Conservation (phyloP, 169 alveolate species). For the Plasmodium sp. region DNA sequence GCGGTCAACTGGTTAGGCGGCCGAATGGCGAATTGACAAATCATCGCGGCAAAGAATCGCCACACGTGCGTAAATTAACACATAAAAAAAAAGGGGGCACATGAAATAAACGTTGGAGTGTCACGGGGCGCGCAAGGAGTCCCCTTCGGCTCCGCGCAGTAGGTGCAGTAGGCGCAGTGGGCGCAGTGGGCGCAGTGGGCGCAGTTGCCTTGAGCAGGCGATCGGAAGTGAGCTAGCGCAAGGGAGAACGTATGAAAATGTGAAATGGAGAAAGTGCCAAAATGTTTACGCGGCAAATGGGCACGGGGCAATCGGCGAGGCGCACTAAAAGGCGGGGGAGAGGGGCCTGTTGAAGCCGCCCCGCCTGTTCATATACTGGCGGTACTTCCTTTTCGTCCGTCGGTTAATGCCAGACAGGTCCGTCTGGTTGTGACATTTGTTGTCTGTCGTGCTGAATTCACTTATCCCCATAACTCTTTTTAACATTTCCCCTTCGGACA, state of each 20-base stretch:
- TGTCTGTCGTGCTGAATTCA: constrained; percentile 84
- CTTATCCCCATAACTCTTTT: constrained; percentile 87
- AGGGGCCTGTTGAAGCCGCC: constrained; percentile 95
- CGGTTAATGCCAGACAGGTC: constrained; percentile 89
- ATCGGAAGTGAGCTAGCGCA: neutral
- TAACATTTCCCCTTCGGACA: constrained; percentile 82
- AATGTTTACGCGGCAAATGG: neutral
- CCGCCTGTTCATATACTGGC: constrained; percentile 95
- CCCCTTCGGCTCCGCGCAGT: neutral
- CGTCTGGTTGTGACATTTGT: constrained; percentile 85
- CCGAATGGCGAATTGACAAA: neutral
- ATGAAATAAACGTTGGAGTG: neutral
- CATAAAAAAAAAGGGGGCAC: neutral
- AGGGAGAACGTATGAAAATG: neutral
- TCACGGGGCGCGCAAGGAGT: neutral
- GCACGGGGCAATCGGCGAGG: neutral
- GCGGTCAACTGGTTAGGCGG: neutral
- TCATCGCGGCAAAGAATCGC: neutral
- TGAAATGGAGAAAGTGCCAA: too few species aligned
- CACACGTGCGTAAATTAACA: neutral
- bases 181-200: too few species aligned
- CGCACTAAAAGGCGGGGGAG: constrained; percentile 86
- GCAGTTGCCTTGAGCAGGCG: neutral
- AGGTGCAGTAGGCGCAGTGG: neutral
- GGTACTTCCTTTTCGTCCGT: constrained; percentile 90